Percentiles rank a stretch among this genome's conserved stretches.
These are phyloP conservation scores for Saraca asoca DNA, from an alignment of 331 rosid species.

Conservation along the genomic window DNA sequence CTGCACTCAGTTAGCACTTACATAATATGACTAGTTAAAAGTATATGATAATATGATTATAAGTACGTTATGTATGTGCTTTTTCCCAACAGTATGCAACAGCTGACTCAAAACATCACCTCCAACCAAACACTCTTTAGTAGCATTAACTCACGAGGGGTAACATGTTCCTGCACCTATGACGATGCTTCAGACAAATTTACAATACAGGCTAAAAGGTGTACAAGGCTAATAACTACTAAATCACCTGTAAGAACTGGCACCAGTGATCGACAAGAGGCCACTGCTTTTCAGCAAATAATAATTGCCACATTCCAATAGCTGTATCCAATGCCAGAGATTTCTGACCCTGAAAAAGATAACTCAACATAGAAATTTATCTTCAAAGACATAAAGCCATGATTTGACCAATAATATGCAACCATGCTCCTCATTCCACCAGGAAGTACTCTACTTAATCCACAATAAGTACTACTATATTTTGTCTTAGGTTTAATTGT, in stretches of 20 bases:
- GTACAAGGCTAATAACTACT: conserved; percentile 6
- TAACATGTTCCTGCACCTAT: not conserved
- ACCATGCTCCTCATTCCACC: not conserved
- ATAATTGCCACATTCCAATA: conserved; percentile 99
- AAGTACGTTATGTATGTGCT: not conserved
- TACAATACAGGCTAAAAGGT: not conserved
- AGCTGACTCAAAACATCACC: not conserved
- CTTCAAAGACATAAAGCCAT: conserved; percentile 3
- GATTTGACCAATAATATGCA: not conserved
- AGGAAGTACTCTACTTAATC: not conserved
- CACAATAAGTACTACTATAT: not conserved
- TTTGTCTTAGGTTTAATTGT: not conserved
- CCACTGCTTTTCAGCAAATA: conserved; percentile 98
- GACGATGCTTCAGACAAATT: not conserved
- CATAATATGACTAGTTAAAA: not conserved
- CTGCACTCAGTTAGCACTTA: not conserved
- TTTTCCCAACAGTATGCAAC: no score
- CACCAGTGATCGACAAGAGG: conserved; percentile 96
- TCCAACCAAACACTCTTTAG: not conserved
- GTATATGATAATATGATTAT: not conserved
- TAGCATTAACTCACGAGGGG: not conserved
- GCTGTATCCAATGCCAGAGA: conserved; percentile 98
- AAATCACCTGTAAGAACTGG: conserved; percentile 88
- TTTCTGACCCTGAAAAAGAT: conserved; percentile 86
- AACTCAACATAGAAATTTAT: not conserved